Base-by-base conservation (phyloP, 2,329 filamentous ascomycete genomes). In the Phyllosticta citriasiana region DNA sequence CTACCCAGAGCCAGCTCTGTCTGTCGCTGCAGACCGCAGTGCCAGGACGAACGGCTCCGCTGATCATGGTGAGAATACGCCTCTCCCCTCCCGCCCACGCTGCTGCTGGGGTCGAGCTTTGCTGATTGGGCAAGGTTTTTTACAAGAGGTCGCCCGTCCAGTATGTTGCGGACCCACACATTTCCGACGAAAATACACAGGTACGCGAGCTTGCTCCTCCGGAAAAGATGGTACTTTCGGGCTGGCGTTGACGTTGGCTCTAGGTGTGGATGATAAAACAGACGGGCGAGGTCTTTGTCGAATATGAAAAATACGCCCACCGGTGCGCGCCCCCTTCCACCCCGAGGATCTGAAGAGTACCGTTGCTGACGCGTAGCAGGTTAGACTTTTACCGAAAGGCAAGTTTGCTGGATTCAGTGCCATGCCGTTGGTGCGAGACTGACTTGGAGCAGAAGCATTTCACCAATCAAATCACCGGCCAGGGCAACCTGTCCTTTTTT, bases 61-160 rank as follows among this genome's bases (percentile, higher is more conserved):
- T 16, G 4, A 71, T 68, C 27, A 74, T 74, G 73, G 73, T 74
- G 69, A 54, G 51, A 55, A 63, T 63, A 67, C 52, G 14, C n/a
- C 40, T 47, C 40, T 47, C 14, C 40, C 40, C 40, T n/a, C 14
- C 16, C 40, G 14, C 40, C 4, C n/a, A 47, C 40, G n/a, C 40
- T 47, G 40, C 40, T n/a, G 40, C 40, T n/a, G 40, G 3, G 40
- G 40, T 47, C 16, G 40, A 47, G 40, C 40, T 47, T n/a, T 52
- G 69, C 68, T 74, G 60, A 73, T 62, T 57, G 9, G 25, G 59
- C 57, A 71, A 97, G 93, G 93, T 99, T 68, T 83, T 96, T 66
- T 97, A 89, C 77, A 97, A 97, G 79, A 86, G 94, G 70, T 97
- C 97, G 77, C 92, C 92, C 62, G 91, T 97, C 71, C 86, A 89